Evolutionary conservation across 2,329 filamentous ascomycete genomes (phyloP).

Genomic region (Alternaria sp.): DNA sequence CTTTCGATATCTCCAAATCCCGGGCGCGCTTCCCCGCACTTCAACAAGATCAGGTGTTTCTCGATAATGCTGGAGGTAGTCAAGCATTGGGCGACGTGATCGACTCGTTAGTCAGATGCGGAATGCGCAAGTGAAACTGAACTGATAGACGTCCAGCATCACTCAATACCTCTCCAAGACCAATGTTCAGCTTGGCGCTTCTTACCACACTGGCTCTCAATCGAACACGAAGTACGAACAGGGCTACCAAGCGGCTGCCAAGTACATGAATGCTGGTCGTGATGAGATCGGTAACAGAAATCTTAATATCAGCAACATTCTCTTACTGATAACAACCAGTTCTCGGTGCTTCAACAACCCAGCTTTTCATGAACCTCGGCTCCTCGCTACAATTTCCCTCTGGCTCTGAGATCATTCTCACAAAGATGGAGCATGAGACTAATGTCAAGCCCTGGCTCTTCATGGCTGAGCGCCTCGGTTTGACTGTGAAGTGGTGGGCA

Average conservation of each 20-base stretch:
- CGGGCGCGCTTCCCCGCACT: conserved; percentile 74
- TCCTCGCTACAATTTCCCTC: conserved; percentile 42
- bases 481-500: conserved; percentile 76
- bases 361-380: conserved; percentile 74
- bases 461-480: conserved; percentile 67
- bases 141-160: conserved; percentile 55
- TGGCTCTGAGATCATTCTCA: conserved; percentile 73
- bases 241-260: conserved; percentile 71
- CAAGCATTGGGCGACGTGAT: conserved; percentile 73
- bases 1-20: conserved; percentile 64
- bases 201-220: conserved; percentile 67
- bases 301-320: not conserved
- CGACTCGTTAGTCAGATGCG: conserved; percentile 61
- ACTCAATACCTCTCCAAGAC: conserved; percentile 70
- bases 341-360: conserved; percentile 77
- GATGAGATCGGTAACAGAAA: conserved; percentile 68
- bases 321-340: conserved; percentile 54
- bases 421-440: conserved; percentile 78
- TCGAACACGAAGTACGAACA: conserved; percentile 67
- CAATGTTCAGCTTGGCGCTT: conserved; percentile 80
- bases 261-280: conserved; percentile 72
- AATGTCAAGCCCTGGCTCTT: conserved; percentile 78
- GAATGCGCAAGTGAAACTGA: not conserved
- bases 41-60: conserved; percentile 70
- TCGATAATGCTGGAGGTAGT: conserved; percentile 82